Conservation (phyloP, 176 grass and related monocot genomes). For the Tuctoria greenei region DNA sequence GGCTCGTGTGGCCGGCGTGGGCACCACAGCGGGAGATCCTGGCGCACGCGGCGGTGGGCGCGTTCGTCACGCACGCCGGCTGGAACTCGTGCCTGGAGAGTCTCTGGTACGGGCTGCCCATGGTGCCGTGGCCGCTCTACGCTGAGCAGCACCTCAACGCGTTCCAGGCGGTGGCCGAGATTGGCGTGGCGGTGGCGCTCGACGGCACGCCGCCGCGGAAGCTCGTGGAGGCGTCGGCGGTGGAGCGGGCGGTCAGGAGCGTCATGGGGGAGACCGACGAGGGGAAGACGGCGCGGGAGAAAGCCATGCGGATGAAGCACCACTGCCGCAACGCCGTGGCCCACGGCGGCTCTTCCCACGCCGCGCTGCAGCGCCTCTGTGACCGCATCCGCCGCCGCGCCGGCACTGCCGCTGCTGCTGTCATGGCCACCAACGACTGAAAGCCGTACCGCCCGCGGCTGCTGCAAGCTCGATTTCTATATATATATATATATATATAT, state of each 20-base stretch:
- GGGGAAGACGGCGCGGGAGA: not conserved
- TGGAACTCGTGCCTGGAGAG: conserved; percentile 8
- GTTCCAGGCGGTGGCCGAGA: not conserved
- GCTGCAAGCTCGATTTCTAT: not conserved
- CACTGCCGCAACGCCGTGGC: not conserved
- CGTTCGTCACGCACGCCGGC: not conserved
- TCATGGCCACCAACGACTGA: no score
- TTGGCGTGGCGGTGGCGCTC: not conserved
- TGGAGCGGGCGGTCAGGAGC: not conserved
- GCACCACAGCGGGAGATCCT: not conserved
- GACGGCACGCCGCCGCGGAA: not conserved
- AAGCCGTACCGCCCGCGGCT: no score
- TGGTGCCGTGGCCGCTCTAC: conserved; percentile 39
- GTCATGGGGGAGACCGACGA: not conserved
- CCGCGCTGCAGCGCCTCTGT: not conserved
- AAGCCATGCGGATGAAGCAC: not conserved
- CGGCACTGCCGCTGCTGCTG: no score
- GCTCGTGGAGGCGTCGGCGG: not conserved
- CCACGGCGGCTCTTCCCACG: not conserved
- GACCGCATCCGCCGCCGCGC: not conserved
- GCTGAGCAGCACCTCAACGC: conserved; percentile 48
- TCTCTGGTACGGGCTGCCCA: conserved; percentile 35
- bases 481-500: no score
- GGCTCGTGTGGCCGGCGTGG: not conserved
- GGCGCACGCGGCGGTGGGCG: not conserved